Base-by-base conservation (phyloP, 169 alveolate genomes). In the Cyclospora cayetanensis region DNA sequence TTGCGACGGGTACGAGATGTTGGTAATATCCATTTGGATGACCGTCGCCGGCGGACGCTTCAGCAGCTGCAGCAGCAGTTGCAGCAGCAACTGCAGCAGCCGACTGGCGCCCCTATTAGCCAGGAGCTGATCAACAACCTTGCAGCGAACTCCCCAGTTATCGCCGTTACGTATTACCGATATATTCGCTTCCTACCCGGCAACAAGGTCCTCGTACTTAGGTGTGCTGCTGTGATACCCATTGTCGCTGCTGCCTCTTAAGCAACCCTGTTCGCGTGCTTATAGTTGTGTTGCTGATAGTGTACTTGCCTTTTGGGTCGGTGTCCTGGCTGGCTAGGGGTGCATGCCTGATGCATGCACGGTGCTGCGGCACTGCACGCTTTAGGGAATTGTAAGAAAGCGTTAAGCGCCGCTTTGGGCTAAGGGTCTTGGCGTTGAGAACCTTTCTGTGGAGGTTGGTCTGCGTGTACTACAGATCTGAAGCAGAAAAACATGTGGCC, bases 21-120 rank as follows among this genome's bases (percentile, higher is more conserved):
- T 18, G 90, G 90, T 22, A 82, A 55, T 34, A 39, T 82, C 18
- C 80, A 68, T 46, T 5, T 82, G 53, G 77, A 82, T 25, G 90
- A 82, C 37, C 1, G 90, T 0, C 77, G 90, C n/a, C 76, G 63
- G 18, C 53, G 90, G 5, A 60, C 72, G 72, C 72, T 60, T n/a
- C 76, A n/a, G 29, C 77, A 68, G 27, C 90, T 82, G 37, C 90
- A 82, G 65, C 90, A 55, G 77, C 89, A 79, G 50, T 72, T 79
- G 72, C 63, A 60, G 90, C 52, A 39, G 41, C 76, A 82, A n/a
- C 72, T 60, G 72, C 72, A 1, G 72, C 72, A 60, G 31, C 72
- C 72, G 34, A 60, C 72, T 7, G 72, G 72, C 35, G 72, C 72
- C 72, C 72, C 72, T n/a, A 60, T 60, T 20, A 60, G 72, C 31